Percentiles rank a stretch among this genome's conserved stretches.
Evolutionary conservation across 768 basidiomycete species (phyloP).

Genomic region (Tylopilus cervinicoccineus): DNA sequence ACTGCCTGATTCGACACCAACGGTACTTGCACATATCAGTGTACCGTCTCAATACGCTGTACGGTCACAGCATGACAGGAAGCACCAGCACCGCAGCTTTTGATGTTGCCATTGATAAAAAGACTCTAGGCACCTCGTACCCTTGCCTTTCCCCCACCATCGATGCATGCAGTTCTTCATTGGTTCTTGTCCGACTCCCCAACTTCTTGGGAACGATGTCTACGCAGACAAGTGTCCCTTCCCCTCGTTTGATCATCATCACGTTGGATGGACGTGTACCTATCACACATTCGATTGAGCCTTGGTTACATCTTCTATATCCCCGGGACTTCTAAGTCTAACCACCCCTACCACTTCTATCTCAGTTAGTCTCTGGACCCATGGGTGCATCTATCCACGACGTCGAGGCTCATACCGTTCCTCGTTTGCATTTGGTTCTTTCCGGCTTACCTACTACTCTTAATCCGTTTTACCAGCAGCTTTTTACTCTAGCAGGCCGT

Average conservation of each 20-base stretch:
- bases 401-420: background rate
- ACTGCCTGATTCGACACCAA: constrained; percentile 20
- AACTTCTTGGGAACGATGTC: constrained; percentile 20
- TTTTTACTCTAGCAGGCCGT: background rate
- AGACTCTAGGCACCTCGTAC: background rate
- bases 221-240: constrained; percentile 22
- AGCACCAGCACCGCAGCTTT: constrained; percentile 7
- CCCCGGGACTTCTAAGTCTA: constrained; percentile 2
- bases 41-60: constrained; percentile 2
- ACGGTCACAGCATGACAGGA: constrained; percentile 10
- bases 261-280: constrained; percentile 22
- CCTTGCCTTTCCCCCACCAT: constrained; percentile 1
- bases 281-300: constrained; percentile 19
- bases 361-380: background rate
- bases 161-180: constrained; percentile 6
- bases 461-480: background rate
- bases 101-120: constrained; percentile 5
- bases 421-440: background rate
- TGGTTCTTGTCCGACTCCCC: background rate
- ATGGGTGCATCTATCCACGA: background rate
- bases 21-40: constrained; percentile 4
- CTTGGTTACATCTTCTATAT: constrained; percentile 13
- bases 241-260: constrained; percentile 30
- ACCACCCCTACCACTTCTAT: constrained; percentile 5
- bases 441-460: background rate